Base-by-base conservation (phyloP, 2,329 filamentous ascomycete genomes). In the Sphaerulina vaccinii region DNA sequence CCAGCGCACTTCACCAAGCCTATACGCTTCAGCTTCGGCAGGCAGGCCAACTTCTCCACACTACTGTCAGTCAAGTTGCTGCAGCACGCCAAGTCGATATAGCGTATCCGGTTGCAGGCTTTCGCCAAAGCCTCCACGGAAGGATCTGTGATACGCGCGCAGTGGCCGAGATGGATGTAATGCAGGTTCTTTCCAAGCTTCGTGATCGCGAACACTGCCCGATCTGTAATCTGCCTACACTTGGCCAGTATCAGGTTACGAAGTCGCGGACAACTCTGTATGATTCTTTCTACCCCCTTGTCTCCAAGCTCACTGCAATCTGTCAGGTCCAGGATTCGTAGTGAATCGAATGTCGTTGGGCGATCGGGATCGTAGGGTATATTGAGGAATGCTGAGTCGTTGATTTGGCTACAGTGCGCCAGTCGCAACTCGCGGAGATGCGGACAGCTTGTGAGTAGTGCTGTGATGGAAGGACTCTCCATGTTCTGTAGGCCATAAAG, bases 11-110 rank as follows among this genome's bases (percentile, higher is more conserved):
- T 99, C 48, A 99, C 93, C 47, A 99, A 74, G 1, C 93, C 93
- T 55, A 99, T 96, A 32, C 93, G 81, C 75, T 96, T 91, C 47
- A 99, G 76, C 71, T 99, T 99, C 2, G 93, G 93, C 5, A 99
- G 79, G 11, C 83, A 83, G 4, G 93, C 91, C 32, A 99, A 77
- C 58, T 89, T 86, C 56, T 81, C 86, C 13, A 99, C 87, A 18
- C 91, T 96, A 9, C 80, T 79, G 63, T 99, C 93, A 0, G 93
- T 97, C 55, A 99, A 76, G 62, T 89, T 85, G 11, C 81, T 82
- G 71, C 93, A 99, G 73, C 93, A 97, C n/a, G 93, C 93, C 37
- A 99, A 76, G 68, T 99, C 93, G 58, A 99, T 99, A 69, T 99
- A 99, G 49, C 93, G 83, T 60, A 99, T 97, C 19, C 93, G 84